These are phyloP conservation scores for Brasilioporus rufonigricans DNA, from an alignment of 768 basidiomycete species.

Conservation along the genomic window DNA sequence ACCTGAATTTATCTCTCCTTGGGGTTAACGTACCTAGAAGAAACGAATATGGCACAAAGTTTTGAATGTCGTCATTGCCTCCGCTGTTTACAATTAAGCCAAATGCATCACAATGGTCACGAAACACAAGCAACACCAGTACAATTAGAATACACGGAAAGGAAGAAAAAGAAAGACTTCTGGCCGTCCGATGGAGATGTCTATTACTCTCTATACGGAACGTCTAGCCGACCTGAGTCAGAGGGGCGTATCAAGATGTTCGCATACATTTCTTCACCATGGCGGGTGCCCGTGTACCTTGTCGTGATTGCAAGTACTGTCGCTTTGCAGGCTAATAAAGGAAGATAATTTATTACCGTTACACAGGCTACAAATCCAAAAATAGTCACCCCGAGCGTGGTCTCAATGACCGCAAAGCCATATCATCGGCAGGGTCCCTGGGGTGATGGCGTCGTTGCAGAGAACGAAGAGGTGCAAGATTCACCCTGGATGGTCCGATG, in stretches of 20 bases:
- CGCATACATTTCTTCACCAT: conserved; percentile 5
- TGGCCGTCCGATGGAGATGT: neutral
- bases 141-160: conserved; percentile 16
- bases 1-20: conserved; percentile 29
- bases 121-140: conserved; percentile 7
- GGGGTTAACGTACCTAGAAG: conserved; percentile 12
- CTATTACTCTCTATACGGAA: neutral
- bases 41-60: conserved; percentile 7
- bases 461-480: conserved; percentile 57
- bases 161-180: neutral
- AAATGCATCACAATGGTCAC: conserved; percentile 20
- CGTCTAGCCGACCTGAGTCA: neutral
- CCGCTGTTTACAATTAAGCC: conserved; percentile 22
- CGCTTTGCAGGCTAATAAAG: conserved; percentile 14
- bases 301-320: conserved; percentile 8
- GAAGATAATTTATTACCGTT: conserved; percentile 23
- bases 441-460: conserved; percentile 58
- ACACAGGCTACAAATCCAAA: conserved; percentile 11
- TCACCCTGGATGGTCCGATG: conserved; percentile 33
- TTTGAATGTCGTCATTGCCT: conserved; percentile 17
- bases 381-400: conserved; percentile 38
- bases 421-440: conserved; percentile 62
- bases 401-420: conserved; percentile 49
- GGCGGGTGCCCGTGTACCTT: conserved; percentile 1
- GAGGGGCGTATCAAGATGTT: neutral